These are phyloP conservation scores for Phaffia rhodozyma DNA, from an alignment of 1,284 basidiomycete genomes.

Conservation along the genomic window DNA sequence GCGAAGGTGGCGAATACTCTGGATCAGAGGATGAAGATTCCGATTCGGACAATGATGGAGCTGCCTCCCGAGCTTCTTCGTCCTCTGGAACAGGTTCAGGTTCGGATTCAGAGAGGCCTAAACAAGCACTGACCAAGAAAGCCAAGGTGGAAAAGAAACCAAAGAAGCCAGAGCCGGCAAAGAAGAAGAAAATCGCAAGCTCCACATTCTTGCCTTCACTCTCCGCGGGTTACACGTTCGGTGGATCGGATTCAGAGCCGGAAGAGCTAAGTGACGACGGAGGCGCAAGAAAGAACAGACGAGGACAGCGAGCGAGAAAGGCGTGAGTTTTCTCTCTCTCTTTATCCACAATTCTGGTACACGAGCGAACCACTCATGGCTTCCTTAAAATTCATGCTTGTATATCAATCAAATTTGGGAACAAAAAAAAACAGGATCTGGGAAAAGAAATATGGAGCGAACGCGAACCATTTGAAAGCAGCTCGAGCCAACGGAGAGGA, in stretches of 20 bases:
- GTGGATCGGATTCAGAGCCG: constrained; percentile 15
- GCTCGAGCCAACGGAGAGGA: neutral
- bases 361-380: neutral
- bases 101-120: neutral
- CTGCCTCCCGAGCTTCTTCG: constrained; percentile 9
- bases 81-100: constrained; percentile 13
- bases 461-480: constrained; percentile 17
- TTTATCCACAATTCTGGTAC: neutral
- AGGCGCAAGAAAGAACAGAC: constrained; percentile 7
- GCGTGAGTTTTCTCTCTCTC: constrained; percentile 4
- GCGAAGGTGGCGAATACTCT: constrained; percentile 1
- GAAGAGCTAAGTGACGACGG: constrained; percentile 13
- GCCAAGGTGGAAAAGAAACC: neutral
- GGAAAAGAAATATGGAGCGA: constrained; percentile 19
- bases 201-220: constrained; percentile 17
- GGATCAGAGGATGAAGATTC: constrained; percentile 1
- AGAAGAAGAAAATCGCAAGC: constrained; percentile 15
- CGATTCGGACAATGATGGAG: constrained; percentile 13
- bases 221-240: constrained; percentile 12
- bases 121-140: constrained; percentile 7
- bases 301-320: constrained; percentile 13
- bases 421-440: constrained; percentile 11
- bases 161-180: neutral
- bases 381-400: no score
- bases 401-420: no score